Evolutionary conservation across 768 basidiomycete species (phyloP), one percentile per base, ranked within the genome.

Genomic region (Mycena alexandri): DNA sequence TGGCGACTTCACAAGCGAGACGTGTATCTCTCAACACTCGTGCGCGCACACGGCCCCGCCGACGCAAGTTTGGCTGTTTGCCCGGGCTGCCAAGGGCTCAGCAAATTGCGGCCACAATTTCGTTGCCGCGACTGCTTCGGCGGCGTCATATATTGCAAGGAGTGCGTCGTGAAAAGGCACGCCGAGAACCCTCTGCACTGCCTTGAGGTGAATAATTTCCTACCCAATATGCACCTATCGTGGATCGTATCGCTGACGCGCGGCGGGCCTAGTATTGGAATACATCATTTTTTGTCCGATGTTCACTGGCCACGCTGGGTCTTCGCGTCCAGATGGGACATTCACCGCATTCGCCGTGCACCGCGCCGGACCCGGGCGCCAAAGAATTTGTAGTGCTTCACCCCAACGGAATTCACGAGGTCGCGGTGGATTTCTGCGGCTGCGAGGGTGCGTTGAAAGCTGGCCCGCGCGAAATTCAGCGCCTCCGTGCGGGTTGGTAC

Each of bases 371-470:
- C 3, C 29, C 3, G 3, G 29, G 29, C 29, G 3, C 29, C 3
- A 29, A 3, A 29, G 29, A 6, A 3, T 29, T 29, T 6, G 29
- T 29, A 3, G 29, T 29, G 3, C 29, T 29, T 3, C 50, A 61
- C 17, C 1, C 17, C 12, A 62, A 62, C 25, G 19, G 19, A 1
- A 29, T 62, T 2, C 61, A 62, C 33, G 11, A 34, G 2, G 52
- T 62, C 1, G 9, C 29, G 5, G 43, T 62, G 4, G 52, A 53
- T 10, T 62, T 46, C 10, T 62, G 61, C 22, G 61, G 51, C 3
- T 62, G 61, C 17, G 52, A n/a, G 6, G 3, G 6, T 6, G 29
- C 29, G 3, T 29, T 29, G 3, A 6, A 29, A 3, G 29, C 29
- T 3, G 29, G 29, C 29, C 29, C n/a, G n/a, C n/a, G n/a, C n/a